Evolutionary conservation across 495 filamentous ascomycete genomes (phyloP), one percentile per base, ranked within the genome.

Genomic region (Hyaloscypha hepaticicola): DNA sequence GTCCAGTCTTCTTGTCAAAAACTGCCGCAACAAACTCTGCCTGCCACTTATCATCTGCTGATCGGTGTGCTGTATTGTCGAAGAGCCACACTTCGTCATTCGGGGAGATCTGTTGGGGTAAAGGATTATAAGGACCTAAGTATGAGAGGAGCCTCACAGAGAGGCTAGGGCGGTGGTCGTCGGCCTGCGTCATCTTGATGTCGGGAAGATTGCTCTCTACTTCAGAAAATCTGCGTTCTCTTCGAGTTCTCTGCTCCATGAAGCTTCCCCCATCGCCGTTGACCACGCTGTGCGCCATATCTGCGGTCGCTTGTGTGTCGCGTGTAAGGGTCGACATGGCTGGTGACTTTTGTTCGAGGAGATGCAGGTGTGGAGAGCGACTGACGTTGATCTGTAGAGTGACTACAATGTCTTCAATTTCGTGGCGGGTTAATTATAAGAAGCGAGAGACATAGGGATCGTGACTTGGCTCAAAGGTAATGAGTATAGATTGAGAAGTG

Each of bases 11-110:
- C 63, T 84, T 83, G 51, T 86, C 83, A 70, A 97, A 97, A 62
- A 89, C 90, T 41, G 89, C 90, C 1, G 88, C 84, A 0, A 96
- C 85, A 60, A 91, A 90, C 66, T 96, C 91, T 5, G 88, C 89
- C 63, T 90, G 79, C 92, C 91, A 97, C 59, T 67, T 74, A 55
- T 72, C 73, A 24, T 68, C 78, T 24, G 66, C 70, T 41, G 72
- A 71, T 26, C 85, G 85, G 72, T 88, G 96, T 6, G 92, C 94
- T 8, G 91, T 92, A 70, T 95, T 97, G 78, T 97, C 92, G 45
- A 97, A 75, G 14, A 98, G 78, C 94, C 94, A 97, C 25, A 97
- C 87, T 11, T 81, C 83, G 66, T 97, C 86, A 55, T 77, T 66
- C 2, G 63, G 66, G 8, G 72, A 73, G 45, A 85, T 71, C 5